Evolutionary conservation across 345 rosid genomes (phyloP).

Genomic region (Eucalyptus regnans): DNA sequence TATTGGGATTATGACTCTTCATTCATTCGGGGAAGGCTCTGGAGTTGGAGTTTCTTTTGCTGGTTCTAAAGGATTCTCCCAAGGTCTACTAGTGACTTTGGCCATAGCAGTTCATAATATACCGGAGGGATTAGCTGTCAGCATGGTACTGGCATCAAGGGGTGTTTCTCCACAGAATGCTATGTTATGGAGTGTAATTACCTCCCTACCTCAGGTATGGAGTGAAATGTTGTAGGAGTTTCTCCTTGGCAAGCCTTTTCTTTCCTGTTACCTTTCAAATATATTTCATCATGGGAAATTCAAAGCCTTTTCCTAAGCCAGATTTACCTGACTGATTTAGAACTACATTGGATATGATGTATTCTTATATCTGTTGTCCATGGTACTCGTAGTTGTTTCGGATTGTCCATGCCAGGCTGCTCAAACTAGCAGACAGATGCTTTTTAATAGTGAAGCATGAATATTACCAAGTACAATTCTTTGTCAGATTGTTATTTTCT

Average conservation of each 20-base stretch:
- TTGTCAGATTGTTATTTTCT: neutral
- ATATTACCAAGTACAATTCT: neutral
- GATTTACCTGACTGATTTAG: neutral
- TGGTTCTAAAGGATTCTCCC: conserved; percentile 91
- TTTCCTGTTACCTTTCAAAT: neutral
- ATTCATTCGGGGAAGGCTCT: conserved; percentile 98
- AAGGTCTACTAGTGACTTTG: conserved; percentile 95
- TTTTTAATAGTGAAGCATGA: neutral
- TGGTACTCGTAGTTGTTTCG: neutral
- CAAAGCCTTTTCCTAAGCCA: neutral
- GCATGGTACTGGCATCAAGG: conserved; percentile 97
- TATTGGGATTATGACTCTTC: conserved; percentile 98
- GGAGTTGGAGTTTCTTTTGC: conserved; percentile 99
- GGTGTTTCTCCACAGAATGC: conserved; percentile 99
- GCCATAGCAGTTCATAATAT: conserved; percentile 98
- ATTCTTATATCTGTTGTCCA: neutral
- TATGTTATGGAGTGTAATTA: conserved; percentile 97
- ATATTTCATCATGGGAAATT: neutral
- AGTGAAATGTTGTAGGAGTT: neutral
- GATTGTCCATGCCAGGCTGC: neutral
- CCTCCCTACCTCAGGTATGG: conserved; percentile 94
- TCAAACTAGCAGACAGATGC: neutral
- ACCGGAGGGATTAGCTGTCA: conserved; percentile 97
- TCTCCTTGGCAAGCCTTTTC: neutral
- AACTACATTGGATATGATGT: neutral